Conservation (phyloP, 1,284 basidiomycete genomes). For the Naganishia cerealis region DNA sequence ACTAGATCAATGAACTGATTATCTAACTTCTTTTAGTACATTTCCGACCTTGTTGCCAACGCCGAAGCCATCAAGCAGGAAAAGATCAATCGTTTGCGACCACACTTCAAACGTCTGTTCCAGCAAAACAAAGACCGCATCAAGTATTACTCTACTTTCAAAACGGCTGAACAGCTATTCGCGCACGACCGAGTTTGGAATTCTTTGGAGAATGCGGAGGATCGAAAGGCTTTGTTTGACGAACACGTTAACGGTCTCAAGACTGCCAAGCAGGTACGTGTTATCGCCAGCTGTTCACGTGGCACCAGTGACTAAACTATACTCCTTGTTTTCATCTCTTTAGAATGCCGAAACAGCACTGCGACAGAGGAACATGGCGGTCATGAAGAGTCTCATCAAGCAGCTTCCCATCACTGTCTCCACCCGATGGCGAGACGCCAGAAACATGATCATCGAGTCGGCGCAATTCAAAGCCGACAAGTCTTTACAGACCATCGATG, state of each 20-base stretch:
- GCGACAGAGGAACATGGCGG: conserved; percentile 70
- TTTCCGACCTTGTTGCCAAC: conserved; percentile 63
- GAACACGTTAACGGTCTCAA: conserved; percentile 82
- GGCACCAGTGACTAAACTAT: background rate
- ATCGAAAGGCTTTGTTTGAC: conserved; percentile 79
- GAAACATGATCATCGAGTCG: conserved; percentile 70
- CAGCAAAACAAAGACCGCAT: conserved; percentile 70
- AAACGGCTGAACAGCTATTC: conserved; percentile 78
- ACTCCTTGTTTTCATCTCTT: conserved; percentile 20
- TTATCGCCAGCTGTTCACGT: conserved; percentile 12
- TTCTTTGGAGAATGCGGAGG: conserved; percentile 75
- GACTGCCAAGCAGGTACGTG: conserved; percentile 71
- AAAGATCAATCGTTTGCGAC: conserved; percentile 75
- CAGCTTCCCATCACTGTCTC: conserved; percentile 79
- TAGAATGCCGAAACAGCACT: conserved; percentile 74
- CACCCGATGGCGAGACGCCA: conserved; percentile 82
- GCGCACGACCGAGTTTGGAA: conserved; percentile 83
- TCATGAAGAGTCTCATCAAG: conserved; percentile 76
- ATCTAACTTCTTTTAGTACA: conserved; percentile 61
- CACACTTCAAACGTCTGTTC: conserved; percentile 77
- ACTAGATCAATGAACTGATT: background rate
- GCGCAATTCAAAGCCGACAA: conserved; percentile 72
- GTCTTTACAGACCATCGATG: conserved; percentile 76
- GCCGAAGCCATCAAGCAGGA: conserved; percentile 78
- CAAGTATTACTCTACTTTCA: conserved; percentile 82